phyloP scores from a whole-genome alignment of 2,329 filamentous ascomycete species.

The Paraphaeosphaeria sporulosa region DNA sequence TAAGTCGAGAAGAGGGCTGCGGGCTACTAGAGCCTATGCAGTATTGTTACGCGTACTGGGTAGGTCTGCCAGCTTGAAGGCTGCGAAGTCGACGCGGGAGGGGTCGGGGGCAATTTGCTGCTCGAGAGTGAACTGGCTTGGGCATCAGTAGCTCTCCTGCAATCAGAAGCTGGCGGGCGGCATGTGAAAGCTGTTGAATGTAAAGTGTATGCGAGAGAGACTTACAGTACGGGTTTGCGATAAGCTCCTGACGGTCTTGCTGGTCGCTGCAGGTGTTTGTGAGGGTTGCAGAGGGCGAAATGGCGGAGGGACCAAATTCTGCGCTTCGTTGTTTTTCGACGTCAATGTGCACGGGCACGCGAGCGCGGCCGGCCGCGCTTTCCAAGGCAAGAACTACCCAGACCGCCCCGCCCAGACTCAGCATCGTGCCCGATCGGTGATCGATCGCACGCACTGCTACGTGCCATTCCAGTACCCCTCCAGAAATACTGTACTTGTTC shows the following conservation, averaged over 20 bases:
- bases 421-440: background rate
- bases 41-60: conserved; percentile 23
- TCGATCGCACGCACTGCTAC: background rate
- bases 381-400: conserved; percentile 5
- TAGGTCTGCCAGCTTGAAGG: conserved; percentile 46
- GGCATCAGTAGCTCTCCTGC: conserved; percentile 17
- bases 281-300: conserved; percentile 2
- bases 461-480: no score
- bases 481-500: background rate
- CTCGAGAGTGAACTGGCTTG: conserved; percentile 15
- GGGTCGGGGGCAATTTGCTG: conserved; percentile 23
- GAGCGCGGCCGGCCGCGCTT: background rate
- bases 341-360: no score
- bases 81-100: conserved; percentile 19
- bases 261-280: background rate
- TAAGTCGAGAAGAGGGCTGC: conserved; percentile 37
- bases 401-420: no score
- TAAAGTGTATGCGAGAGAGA: conserved; percentile 1
- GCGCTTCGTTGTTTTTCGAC: no score
- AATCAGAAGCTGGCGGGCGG: conserved; percentile 13
- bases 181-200: background rate
- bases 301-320: conserved; percentile 13
- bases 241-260: background rate
- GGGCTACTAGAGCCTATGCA: conserved; percentile 49
- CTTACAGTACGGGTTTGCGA: conserved; percentile 15